These are phyloP conservation scores for Aulographum hederae DNA, from an alignment of 2,329 filamentous ascomycete genomes.

Conservation along the genomic window DNA sequence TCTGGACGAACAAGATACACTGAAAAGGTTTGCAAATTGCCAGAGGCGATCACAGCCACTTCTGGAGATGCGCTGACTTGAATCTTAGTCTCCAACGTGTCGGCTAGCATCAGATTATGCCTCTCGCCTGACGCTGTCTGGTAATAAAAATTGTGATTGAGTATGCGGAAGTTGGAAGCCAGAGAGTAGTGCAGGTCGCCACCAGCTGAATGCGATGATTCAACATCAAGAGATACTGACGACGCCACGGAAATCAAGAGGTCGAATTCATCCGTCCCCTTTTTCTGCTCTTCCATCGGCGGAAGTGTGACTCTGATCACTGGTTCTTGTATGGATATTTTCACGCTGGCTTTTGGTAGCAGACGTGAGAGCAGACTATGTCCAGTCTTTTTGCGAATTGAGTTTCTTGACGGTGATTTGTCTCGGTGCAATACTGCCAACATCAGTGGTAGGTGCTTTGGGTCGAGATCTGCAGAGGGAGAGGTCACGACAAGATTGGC, in stretches of 20 bases:
- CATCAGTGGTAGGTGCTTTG: constrained; percentile 74
- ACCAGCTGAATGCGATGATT: constrained; percentile 81
- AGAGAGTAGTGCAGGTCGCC: constrained; percentile 78
- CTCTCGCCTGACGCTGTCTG: constrained; percentile 69
- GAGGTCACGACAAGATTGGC: constrained; percentile 94
- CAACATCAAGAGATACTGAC: constrained; percentile 78
- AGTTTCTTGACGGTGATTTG: too few species aligned
- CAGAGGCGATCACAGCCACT: constrained; percentile 62
- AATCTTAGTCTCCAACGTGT: constrained; percentile 72
- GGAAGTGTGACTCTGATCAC: constrained; percentile 80
- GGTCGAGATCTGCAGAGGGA: constrained; percentile 81
- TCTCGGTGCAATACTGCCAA: constrained; percentile 45
- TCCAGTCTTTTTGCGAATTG: constrained; percentile 12
- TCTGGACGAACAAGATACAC: constrained; percentile 82
- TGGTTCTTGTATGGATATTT: constrained; percentile 91
- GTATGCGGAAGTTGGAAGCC: constrained; percentile 61
- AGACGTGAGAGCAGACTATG: constrained; percentile 64
- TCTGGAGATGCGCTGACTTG: constrained; percentile 75
- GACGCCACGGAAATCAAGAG: constrained; percentile 90
- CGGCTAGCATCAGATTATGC: constrained; percentile 74
- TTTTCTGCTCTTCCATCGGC: constrained; percentile 40
- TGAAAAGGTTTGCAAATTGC: constrained; percentile 70
- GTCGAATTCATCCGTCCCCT: constrained; percentile 67
- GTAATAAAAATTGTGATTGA: constrained; percentile 84
- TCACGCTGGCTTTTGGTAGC: constrained; percentile 83